These are phyloP conservation scores for Cyberlindnera mrakii DNA, from an alignment of 805 yeast species.

Conservation along the genomic window DNA sequence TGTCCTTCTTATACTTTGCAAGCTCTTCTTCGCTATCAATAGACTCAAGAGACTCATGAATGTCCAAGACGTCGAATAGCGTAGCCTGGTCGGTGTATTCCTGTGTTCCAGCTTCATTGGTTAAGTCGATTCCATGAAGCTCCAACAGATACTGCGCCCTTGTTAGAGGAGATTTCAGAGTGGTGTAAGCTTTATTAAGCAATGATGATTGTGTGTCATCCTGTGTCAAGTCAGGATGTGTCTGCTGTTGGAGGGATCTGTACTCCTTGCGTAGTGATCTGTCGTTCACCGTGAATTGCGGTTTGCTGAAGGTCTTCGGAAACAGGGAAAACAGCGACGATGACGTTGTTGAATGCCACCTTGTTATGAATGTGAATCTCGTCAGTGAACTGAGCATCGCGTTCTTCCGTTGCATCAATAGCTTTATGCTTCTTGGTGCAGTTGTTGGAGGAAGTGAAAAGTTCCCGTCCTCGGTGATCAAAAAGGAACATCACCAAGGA, in stretches of 20 bases:
- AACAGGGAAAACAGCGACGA: slow-evolving; percentile 45
- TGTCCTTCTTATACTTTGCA: slow-evolving; percentile 43
- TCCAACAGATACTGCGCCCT: slow-evolving; percentile 60
- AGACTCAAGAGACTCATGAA: slow-evolving; percentile 76
- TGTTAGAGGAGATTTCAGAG: slow-evolving; percentile 60
- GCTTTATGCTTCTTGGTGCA: no score
- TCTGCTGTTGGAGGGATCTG: slow-evolving; percentile 59
- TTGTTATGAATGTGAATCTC: no score
- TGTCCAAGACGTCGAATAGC: slow-evolving; percentile 72
- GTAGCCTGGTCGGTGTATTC: slow-evolving; percentile 32
- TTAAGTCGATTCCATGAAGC: slow-evolving; percentile 42
- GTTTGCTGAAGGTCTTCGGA: slow-evolving; percentile 67
- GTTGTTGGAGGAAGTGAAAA: no score
- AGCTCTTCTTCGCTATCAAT: slow-evolving; percentile 56
- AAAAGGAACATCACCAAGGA: no score
- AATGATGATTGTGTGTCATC: slow-evolving; percentile 39
- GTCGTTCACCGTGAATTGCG: slow-evolving; percentile 61
- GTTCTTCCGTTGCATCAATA: no score
- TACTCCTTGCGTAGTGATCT: slow-evolving; percentile 66
- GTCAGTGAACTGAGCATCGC: no score
- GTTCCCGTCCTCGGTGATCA: no score
- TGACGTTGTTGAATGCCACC: background rate
- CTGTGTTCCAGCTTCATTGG: slow-evolving; percentile 48
- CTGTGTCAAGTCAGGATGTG: slow-evolving; percentile 67
- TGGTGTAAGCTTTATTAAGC: slow-evolving; percentile 73